These are phyloP conservation scores for Rosa rugosa DNA, from an alignment of 306 rosid species.

Conservation along the genomic window DNA sequence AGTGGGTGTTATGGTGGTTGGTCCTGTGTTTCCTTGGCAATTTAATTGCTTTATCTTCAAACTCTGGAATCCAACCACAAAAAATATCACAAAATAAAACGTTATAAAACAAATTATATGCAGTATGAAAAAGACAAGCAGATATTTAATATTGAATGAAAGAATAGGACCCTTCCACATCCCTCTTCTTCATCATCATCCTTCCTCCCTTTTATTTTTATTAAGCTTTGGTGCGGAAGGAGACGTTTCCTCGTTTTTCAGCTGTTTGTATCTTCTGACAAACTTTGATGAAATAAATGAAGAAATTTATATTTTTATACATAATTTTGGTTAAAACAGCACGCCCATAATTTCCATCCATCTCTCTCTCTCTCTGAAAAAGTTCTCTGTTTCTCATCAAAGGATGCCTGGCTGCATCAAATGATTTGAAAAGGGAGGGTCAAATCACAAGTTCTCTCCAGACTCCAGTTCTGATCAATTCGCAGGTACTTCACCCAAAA, in stretches of 20 bases:
- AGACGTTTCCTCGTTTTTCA: slow-evolving; percentile 88
- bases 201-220: neutral
- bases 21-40: slow-evolving; percentile 57
- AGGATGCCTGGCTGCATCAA: slow-evolving; percentile 43
- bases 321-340: slow-evolving; percentile 19
- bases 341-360: slow-evolving; percentile 21
- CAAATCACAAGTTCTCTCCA: slow-evolving; percentile 65
- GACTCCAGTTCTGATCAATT: slow-evolving; percentile 57
- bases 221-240: slow-evolving; percentile 60
- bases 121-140: slow-evolving; percentile 82
- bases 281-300: slow-evolving; percentile 27
- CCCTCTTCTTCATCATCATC: slow-evolving; percentile 43
- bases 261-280: slow-evolving; percentile 64
- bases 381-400: slow-evolving; percentile 49
- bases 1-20: slow-evolving; percentile 83
- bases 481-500: slow-evolving; percentile 64
- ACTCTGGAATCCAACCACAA: slow-evolving; percentile 84
- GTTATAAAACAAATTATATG: neutral
- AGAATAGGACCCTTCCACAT: slow-evolving; percentile 48
- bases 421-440: slow-evolving; percentile 68
- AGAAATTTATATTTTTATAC: slow-evolving; percentile 12
- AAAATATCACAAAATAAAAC: slow-evolving; percentile 42
- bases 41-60: slow-evolving; percentile 86
- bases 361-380: slow-evolving; percentile 21
- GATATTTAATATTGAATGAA: slow-evolving; percentile 75